Conservation (phyloP, 129 eudicot species). For the Heracleum sosnowskyi region DNA sequence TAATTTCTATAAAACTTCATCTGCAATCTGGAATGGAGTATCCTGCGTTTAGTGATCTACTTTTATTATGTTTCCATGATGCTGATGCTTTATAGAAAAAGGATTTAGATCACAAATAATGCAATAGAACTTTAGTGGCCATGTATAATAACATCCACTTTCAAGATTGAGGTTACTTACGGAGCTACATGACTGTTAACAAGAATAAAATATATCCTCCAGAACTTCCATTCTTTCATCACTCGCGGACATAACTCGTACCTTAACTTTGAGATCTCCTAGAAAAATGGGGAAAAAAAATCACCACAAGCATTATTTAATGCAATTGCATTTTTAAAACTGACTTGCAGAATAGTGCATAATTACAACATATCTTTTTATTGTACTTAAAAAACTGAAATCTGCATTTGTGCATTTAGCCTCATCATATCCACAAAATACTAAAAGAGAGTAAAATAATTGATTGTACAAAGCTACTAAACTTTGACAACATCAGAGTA, state of each 20-base stretch:
- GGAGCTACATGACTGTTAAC: constrained; percentile 76
- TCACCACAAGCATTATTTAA: not conserved
- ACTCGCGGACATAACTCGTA: constrained; percentile 86
- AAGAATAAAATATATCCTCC: constrained; percentile 84
- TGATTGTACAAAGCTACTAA: no score
- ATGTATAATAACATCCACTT: constrained; percentile 8
- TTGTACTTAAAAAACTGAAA: no score
- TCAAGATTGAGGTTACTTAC: constrained; percentile 42
- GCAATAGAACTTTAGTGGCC: not conserved
- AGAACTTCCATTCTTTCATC: constrained; percentile 88
- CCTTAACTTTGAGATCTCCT: constrained; percentile 85
- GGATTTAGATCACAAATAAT: not conserved
- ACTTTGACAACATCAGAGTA: no score
- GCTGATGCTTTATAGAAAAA: not conserved
- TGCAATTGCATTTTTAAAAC: not conserved
- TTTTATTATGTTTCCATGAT: not conserved
- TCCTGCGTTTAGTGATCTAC: not conserved
- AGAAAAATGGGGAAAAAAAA: not conserved
- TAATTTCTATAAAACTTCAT: not conserved
- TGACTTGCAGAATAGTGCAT: not conserved
- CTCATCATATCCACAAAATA: no score
- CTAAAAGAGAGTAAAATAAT: no score
- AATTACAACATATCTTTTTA: no score
- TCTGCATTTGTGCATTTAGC: no score
- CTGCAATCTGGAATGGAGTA: not conserved